Conservation (phyloP, 2,329 filamentous ascomycete species). For the Xylariaceae sp. region DNA sequence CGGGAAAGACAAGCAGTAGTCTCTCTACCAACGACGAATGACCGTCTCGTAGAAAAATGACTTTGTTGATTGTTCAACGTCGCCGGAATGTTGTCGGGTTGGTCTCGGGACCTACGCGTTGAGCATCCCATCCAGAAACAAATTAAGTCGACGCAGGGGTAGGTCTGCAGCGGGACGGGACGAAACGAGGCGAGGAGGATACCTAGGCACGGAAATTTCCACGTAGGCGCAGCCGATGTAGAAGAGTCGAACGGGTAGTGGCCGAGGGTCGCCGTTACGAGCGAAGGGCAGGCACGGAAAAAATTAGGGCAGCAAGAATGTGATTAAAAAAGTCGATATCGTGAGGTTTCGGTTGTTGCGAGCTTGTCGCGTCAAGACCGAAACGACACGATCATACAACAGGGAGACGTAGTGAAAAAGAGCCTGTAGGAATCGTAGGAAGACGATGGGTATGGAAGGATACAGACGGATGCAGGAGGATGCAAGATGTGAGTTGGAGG, state of each 20-base stretch:
- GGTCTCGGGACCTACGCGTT: constrained; percentile 2
- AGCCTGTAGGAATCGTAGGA: neutral
- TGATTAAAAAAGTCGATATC: constrained; percentile 1
- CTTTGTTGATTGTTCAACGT: constrained; percentile 2
- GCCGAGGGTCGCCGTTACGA: neutral
- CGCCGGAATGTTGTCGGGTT: constrained; percentile 11
- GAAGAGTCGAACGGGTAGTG: neutral
- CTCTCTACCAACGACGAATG: constrained; percentile 11
- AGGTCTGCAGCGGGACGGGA: neutral
- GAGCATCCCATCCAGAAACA: constrained; percentile 9
- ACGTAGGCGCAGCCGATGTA: constrained; percentile 6
- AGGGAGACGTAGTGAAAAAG: neutral
- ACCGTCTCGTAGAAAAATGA: neutral
- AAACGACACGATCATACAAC: neutral
- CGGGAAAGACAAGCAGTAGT: constrained; percentile 14
- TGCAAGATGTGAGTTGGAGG: neutral
- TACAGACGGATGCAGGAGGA: constrained; percentile 4
- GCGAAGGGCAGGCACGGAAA: neutral
- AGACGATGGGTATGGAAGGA: neutral
- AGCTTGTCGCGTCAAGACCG: neutral
- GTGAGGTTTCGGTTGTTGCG: constrained; percentile 9
- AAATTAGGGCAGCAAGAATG: neutral
- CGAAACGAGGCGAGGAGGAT: constrained; percentile 4
- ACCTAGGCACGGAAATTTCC: neutral
- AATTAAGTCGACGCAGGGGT: constrained; percentile 3